A percentile compares a stretch with the other conserved stretches of the same genome.
Evolutionary conservation across 805 yeast genomes (phyloP).

Genomic region (Naumovozyma baii): DNA sequence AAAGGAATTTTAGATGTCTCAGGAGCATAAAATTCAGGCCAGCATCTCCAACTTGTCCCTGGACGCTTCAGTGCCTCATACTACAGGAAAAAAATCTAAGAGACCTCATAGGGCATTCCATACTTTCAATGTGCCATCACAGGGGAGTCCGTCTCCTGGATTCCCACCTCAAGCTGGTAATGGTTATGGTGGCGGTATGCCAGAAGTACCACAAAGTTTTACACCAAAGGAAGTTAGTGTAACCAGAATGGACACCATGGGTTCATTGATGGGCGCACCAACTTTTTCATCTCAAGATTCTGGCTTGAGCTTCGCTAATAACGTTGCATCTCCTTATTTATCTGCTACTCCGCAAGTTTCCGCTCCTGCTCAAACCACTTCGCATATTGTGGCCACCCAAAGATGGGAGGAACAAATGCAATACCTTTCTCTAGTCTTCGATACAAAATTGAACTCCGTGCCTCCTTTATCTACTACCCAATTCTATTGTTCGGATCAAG

Average conservation of each 20-base stretch:
- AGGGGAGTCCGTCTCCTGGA: background rate
- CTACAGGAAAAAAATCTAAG: constrained; percentile 14
- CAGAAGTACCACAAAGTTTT: constrained; percentile 5
- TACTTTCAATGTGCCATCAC: constrained; percentile 6
- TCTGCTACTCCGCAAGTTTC: background rate
- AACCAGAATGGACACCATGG: constrained; percentile 4
- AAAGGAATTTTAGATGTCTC: too few species aligned
- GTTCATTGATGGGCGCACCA: constrained; percentile 5
- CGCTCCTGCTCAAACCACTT: constrained; percentile 9
- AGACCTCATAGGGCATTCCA: constrained; percentile 29
- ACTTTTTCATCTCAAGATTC: background rate
- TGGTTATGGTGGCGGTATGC: background rate
- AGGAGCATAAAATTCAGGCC: constrained; percentile 12
- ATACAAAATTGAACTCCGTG: constrained; percentile 63
- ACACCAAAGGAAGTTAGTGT: constrained; percentile 9
- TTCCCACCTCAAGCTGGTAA: constrained; percentile 4
- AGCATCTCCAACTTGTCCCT: constrained; percentile 16
- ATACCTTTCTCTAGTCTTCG: constrained; percentile 39
- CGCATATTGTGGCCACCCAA: constrained; percentile 27
- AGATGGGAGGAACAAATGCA: constrained; percentile 31
- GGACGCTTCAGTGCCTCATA: constrained; percentile 10
- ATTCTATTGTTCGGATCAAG: constrained; percentile 67
- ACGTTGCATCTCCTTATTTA: too few species aligned
- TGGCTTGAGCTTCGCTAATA: too few species aligned
- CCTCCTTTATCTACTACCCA: constrained; percentile 80